These are phyloP conservation scores for Tubosaeta sp. DNA, from an alignment of 768 basidiomycete species.

Conservation along the genomic window DNA sequence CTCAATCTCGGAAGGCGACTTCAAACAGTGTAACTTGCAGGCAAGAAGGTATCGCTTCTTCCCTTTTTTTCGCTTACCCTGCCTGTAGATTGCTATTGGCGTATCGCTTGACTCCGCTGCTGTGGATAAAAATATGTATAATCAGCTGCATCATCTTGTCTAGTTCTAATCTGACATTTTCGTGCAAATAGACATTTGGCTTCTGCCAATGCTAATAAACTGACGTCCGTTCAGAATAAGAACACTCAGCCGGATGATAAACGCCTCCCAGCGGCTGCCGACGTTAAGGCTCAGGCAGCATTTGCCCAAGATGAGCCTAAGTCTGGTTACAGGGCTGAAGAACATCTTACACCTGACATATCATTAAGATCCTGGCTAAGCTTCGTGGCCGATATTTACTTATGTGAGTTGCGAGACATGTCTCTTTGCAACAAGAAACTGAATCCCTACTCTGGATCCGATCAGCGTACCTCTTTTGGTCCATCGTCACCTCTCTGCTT, in stretches of 20 bases:
- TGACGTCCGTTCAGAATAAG: not conserved
- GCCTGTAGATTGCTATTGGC: slow-evolving; percentile 23
- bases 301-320: not conserved
- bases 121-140: slow-evolving; percentile 41
- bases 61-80: not conserved
- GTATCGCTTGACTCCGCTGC: slow-evolving; percentile 21
- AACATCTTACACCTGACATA: not conserved
- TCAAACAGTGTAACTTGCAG: slow-evolving; percentile 49
- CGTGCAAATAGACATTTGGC: slow-evolving; percentile 17
- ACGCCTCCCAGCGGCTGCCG: not conserved
- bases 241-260: slow-evolving; percentile 1
- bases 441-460: slow-evolving; percentile 1
- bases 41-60: slow-evolving; percentile 29
- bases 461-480: slow-evolving; percentile 77
- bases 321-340: not conserved
- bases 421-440: not conserved
- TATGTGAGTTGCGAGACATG: slow-evolving; percentile 40
- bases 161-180: slow-evolving; percentile 22
- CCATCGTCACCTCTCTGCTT: slow-evolving; percentile 72
- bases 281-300: not conserved
- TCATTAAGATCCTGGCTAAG: slow-evolving; percentile 19
- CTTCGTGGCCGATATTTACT: slow-evolving; percentile 47
- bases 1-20: slow-evolving; percentile 58
- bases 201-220: slow-evolving; percentile 6
- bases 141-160: slow-evolving; percentile 37